Evolutionary conservation across 768 basidiomycete species (phyloP).

Genomic region (Mycena albidolilacea): DNA sequence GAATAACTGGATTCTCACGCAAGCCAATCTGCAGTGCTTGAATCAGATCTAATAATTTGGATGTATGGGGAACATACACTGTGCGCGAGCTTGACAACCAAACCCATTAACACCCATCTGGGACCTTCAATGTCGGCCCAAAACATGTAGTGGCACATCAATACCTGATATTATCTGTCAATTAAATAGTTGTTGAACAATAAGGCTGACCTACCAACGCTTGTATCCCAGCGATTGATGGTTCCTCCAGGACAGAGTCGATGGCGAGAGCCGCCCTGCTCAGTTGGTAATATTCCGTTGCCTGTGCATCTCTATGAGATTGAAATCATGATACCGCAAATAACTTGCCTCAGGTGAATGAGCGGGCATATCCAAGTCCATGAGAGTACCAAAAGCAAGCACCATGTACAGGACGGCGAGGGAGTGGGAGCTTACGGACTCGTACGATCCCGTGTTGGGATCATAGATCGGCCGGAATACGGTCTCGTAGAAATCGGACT

Average conservation of each 20-base stretch:
- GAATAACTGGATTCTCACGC: conserved; percentile 62
- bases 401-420: conserved; percentile 75
- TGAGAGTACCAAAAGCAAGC: conserved; percentile 73
- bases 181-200: conserved; percentile 23
- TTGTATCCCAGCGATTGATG: conserved; percentile 74
- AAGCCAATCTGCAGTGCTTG: conserved; percentile 67
- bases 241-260: conserved; percentile 76
- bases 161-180: conserved; percentile 56
- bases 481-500: conserved; percentile 67
- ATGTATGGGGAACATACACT: conserved; percentile 60
- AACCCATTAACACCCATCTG: conserved; percentile 80
- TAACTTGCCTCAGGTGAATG: conserved; percentile 69
- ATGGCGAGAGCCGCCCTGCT: conserved; percentile 72
- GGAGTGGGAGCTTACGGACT: conserved; percentile 58
- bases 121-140: conserved; percentile 66
- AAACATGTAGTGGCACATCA: conserved; percentile 68
- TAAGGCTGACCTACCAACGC: conserved; percentile 24
- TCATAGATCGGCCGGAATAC: conserved; percentile 71
- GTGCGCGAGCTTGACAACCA: conserved; percentile 78
- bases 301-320: conserved; percentile 74
- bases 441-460: conserved; percentile 51
- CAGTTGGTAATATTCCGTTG: conserved; percentile 73
- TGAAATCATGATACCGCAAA: conserved; percentile 67
- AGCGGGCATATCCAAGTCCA: conserved; percentile 71
- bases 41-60: conserved; percentile 34